Evolutionary conservation across 2,329 filamentous ascomycete genomes (phyloP).

Genomic region (Colletotrichum agaves): DNA sequence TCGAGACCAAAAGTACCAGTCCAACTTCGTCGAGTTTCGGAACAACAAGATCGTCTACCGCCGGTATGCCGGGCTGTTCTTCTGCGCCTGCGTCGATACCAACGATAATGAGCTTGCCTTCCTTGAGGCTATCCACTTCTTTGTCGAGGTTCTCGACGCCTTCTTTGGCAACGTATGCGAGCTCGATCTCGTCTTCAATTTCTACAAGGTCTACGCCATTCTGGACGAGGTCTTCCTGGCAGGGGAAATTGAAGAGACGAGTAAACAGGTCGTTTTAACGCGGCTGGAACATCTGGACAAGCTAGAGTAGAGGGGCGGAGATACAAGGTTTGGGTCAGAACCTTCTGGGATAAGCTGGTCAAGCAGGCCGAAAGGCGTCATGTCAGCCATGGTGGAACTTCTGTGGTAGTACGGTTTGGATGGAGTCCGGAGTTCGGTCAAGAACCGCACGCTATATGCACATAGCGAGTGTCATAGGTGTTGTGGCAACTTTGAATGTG

Average conservation of each 20-base stretch:
- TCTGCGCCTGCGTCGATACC: slow-evolving; percentile 98
- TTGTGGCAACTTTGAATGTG: not conserved
- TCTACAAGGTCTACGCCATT: slow-evolving; percentile 94
- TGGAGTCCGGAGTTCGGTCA: slow-evolving; percentile 34
- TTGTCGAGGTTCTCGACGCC: slow-evolving; percentile 96
- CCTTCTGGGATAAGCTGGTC: not conserved
- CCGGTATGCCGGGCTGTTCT: slow-evolving; percentile 97
- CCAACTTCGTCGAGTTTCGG: slow-evolving; percentile 97
- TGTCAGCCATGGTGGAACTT: not conserved
- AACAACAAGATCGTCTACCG: slow-evolving; percentile 98
- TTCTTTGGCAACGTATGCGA: slow-evolving; percentile 99
- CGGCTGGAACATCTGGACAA: slow-evolving; percentile 96
- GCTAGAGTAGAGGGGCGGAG: slow-evolving; percentile 71
- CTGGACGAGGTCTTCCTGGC: slow-evolving; percentile 98
- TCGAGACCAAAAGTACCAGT: slow-evolving; percentile 98
- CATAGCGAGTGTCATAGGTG: not conserved
- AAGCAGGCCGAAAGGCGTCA: not conserved
- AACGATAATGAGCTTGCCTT: slow-evolving; percentile 99
- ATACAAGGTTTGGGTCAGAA: not conserved
- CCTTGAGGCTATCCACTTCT: slow-evolving; percentile 98
- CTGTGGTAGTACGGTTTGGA: slow-evolving; percentile 21
- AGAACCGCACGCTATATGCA: slow-evolving; percentile 9
- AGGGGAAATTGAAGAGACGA: slow-evolving; percentile 98
- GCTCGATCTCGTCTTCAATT: slow-evolving; percentile 88
- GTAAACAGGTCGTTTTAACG: slow-evolving; percentile 96